Evolutionary conservation across 179 eudicot species (phyloP).

Genomic region (Carnegiea gigantea): DNA sequence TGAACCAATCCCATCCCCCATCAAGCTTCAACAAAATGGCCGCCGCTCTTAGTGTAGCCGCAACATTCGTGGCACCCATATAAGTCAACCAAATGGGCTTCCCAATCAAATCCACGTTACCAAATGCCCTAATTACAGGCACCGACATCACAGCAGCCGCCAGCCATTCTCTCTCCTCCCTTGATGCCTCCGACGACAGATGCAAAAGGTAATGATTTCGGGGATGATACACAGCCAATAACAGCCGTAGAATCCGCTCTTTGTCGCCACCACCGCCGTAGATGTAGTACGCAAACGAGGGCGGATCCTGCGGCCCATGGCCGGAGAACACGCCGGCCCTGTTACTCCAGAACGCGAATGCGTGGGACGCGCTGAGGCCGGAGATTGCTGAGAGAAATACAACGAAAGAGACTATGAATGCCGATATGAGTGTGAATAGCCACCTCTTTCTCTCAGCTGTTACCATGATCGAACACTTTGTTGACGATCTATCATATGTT

Average conservation of each 20-base stretch:
- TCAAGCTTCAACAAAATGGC: slow-evolving; percentile 77
- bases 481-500: slow-evolving; percentile 23
- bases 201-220: slow-evolving; percentile 80
- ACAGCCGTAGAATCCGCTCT: slow-evolving; percentile 55
- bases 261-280: slow-evolving; percentile 61
- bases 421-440: slow-evolving; percentile 70
- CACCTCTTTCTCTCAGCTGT: slow-evolving; percentile 80
- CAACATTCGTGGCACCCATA: slow-evolving; percentile 82
- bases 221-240: slow-evolving; percentile 86
- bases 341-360: slow-evolving; percentile 30
- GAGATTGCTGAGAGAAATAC: slow-evolving; percentile 62
- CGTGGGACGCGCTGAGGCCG: slow-evolving; percentile 51
- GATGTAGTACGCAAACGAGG: slow-evolving; percentile 85
- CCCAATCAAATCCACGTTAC: slow-evolving; percentile 88
- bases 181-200: slow-evolving; percentile 62
- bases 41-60: slow-evolving; percentile 66
- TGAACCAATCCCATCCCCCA: slow-evolving; percentile 91
- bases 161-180: slow-evolving; percentile 57
- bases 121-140: slow-evolving; percentile 59
- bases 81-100: slow-evolving; percentile 67
- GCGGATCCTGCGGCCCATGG: slow-evolving; percentile 62
- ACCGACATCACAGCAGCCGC: slow-evolving; percentile 53
- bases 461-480: slow-evolving; percentile 31
- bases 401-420: slow-evolving; percentile 63
- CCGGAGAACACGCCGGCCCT: slow-evolving; percentile 37